Percentiles rank a stretch among this genome's conserved stretches.
phyloP scores from a whole-genome alignment of 306 rosid genomes.

The Fragaria nilgerrensis region DNA sequence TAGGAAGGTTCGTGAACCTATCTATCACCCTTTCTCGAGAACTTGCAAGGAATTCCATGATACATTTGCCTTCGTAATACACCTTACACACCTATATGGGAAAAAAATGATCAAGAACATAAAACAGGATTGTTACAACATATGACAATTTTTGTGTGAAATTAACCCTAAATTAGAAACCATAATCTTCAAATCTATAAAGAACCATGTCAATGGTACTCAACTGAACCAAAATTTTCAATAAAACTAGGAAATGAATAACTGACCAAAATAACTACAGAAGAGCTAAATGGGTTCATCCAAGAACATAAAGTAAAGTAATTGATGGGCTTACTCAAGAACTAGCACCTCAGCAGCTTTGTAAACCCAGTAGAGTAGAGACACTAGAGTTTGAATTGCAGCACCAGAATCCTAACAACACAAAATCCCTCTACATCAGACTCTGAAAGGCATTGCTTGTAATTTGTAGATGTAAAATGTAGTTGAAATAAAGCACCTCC shows the following conservation, averaged over 20 bases:
- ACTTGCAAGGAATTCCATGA: neutral
- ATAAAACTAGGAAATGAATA: neutral
- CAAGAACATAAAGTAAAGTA: neutral
- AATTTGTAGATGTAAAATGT: neutral
- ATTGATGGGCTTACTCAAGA: neutral
- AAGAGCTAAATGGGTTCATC: neutral
- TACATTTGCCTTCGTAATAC: neutral
- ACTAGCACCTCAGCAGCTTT: neutral
- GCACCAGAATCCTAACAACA: neutral
- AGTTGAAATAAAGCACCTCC: neutral
- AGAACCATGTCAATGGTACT: neutral
- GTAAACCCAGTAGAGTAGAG: neutral
- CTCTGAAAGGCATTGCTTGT: neutral
- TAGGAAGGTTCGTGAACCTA: neutral
- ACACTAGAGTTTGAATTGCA: neutral
- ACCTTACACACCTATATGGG: neutral
- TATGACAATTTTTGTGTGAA: neutral
- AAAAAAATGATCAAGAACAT: neutral
- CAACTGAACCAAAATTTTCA: neutral
- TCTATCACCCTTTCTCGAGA: neutral
- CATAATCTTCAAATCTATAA: neutral
- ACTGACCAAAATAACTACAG: neutral
- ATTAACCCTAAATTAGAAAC: neutral
- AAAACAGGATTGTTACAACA: neutral
- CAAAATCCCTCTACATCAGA: neutral